These are phyloP conservation scores for Dimargaris xerosporica DNA, from an alignment of 192 early-diverging fungal species.

Conservation along the genomic window DNA sequence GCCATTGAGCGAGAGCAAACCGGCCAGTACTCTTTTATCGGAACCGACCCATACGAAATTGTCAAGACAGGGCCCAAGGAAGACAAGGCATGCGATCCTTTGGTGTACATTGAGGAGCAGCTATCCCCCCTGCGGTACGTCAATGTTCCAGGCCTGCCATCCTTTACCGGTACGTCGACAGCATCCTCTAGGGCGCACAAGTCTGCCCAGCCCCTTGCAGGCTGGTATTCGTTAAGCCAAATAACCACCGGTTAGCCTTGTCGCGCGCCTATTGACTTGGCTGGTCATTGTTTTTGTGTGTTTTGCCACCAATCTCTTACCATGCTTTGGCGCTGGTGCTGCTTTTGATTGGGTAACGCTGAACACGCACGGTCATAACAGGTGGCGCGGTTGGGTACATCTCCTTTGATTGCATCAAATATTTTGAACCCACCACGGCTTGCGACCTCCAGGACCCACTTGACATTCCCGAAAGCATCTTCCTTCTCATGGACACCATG, in stretches of 20 bases:
- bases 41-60: conserved; percentile 79
- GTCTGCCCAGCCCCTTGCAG: too few species aligned
- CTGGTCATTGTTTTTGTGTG: too few species aligned
- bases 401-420: conserved; percentile 90
- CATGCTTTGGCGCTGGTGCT: too few species aligned
- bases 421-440: conserved; percentile 91
- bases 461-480: conserved; percentile 81
- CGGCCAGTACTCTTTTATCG: conserved; percentile 92
- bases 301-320: too few species aligned
- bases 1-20: conserved; percentile 88
- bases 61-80: conserved; percentile 60
- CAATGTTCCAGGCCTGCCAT: conserved; percentile 62
- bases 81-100: conserved; percentile 64
- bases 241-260: too few species aligned
- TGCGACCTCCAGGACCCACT: conserved; percentile 68
- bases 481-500: conserved; percentile 90
- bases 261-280: too few species aligned
- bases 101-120: conserved; percentile 72
- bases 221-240: too few species aligned
- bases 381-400: conserved; percentile 95
- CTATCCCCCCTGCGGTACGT: conserved; percentile 62
- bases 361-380: too few species aligned
- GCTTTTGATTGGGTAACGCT: too few species aligned
- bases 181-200: too few species aligned
- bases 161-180: conserved; percentile 20